phyloP scores from a whole-genome alignment of 192 early-diverging fungal species.

The Coemansia sp. region DNA sequence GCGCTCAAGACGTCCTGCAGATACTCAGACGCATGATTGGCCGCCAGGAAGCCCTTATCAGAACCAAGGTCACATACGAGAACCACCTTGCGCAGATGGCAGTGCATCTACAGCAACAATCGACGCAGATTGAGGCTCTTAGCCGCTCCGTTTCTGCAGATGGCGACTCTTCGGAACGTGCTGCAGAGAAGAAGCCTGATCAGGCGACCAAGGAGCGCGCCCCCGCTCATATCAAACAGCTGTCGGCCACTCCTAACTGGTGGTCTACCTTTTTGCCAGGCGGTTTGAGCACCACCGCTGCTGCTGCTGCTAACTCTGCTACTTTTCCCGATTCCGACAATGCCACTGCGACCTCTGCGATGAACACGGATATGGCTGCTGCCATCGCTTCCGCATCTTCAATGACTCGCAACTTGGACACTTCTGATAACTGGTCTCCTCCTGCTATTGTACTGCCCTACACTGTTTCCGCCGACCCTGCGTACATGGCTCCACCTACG shows the following conservation, averaged over 20 bases:
- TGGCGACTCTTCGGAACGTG: neutral
- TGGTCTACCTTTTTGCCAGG: conserved; percentile 44
- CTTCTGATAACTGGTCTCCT: conserved; percentile 34
- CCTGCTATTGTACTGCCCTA: conserved; percentile 21
- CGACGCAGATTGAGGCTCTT: conserved; percentile 18
- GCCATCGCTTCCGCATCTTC: neutral
- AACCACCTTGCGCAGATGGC: conserved; percentile 47
- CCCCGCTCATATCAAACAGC: conserved; percentile 6
- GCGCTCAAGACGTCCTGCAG: conserved; percentile 22
- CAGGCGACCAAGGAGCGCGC: neutral
- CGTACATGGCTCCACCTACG: conserved; percentile 45
- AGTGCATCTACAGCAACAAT: conserved; percentile 33
- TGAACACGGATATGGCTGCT: neutral
- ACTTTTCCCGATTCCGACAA: neutral
- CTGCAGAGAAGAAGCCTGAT: neutral
- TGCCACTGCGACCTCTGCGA: neutral
- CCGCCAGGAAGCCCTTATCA: conserved; percentile 36
- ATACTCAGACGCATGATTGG: conserved; percentile 36
- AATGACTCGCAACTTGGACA: neutral
- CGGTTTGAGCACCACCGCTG: neutral
- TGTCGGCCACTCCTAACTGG: conserved; percentile 30
- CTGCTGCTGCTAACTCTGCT: neutral
- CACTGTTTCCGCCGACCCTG: conserved; percentile 8
- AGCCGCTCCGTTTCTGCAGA: conserved; percentile 1
- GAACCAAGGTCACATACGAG: conserved; percentile 30